Percentiles rank a stretch among this genome's conserved stretches.
Conservation (phyloP, 1,139 yeast genomes). For the Pichia norvegensis region DNA sequence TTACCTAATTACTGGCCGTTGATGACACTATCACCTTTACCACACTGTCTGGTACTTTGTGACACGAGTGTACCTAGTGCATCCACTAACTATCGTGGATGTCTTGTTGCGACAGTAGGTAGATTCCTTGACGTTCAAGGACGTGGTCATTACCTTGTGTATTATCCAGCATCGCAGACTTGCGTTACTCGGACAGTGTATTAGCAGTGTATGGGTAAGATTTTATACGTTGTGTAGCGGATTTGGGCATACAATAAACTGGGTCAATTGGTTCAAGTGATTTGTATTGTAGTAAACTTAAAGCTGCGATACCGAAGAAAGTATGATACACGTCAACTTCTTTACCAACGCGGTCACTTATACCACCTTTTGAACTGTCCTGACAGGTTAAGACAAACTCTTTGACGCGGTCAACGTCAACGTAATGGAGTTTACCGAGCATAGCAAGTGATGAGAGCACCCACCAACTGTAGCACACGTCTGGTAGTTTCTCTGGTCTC, state of each 20-base stretch:
- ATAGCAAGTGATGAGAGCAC: conserved; percentile 74
- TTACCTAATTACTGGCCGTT: conserved; percentile 64
- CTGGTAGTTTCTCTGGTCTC: conserved; percentile 92
- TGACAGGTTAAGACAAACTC: conserved; percentile 70
- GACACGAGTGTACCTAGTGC: conserved; percentile 67
- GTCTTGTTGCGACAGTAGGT: conserved; percentile 72
- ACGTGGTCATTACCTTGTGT: conserved; percentile 61
- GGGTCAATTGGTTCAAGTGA: conserved; percentile 66
- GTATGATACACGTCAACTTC: conserved; percentile 93
- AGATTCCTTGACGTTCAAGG: conserved; percentile 37
- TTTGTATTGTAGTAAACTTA: conserved; percentile 62
- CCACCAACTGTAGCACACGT: conserved; percentile 98
- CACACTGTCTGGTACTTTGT: conserved; percentile 55
- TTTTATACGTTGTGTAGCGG: conserved; percentile 39
- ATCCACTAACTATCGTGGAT: conserved; percentile 74
- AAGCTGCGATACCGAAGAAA: conserved; percentile 79
- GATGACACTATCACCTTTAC: conserved; percentile 69
- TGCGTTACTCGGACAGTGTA: conserved; percentile 42
- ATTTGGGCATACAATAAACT: conserved; percentile 69
- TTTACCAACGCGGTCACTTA: conserved; percentile 85
- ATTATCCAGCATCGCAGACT: conserved; percentile 49
- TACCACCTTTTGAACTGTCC: conserved; percentile 75
- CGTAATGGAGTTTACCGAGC: conserved; percentile 62
- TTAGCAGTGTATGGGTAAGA: conserved; percentile 36
- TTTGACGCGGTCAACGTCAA: conserved; percentile 53